phyloP scores from a whole-genome alignment of 805 yeast species.

The Tetrapisispora nanseiensis region DNA sequence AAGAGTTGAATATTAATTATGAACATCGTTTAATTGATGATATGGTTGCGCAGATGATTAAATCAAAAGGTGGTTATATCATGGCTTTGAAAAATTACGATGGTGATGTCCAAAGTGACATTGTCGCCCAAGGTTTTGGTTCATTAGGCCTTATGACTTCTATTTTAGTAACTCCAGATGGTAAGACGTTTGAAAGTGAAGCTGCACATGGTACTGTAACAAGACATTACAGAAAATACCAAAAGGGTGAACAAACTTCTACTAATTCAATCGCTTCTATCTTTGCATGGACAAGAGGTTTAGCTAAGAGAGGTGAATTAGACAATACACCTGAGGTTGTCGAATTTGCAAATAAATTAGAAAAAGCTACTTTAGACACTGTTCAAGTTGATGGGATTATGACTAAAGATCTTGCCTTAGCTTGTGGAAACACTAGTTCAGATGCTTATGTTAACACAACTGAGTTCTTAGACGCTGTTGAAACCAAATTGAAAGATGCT shows the following conservation, averaged over 20 bases:
- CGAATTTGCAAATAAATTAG: conserved; percentile 54
- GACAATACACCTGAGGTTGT: conserved; percentile 65
- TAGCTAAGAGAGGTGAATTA: conserved; percentile 70
- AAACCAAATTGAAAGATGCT: conserved; percentile 39
- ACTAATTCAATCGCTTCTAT: conserved; percentile 81
- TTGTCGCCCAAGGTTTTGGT: conserved; percentile 82
- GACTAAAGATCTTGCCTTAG: conserved; percentile 77
- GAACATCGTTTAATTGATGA: conserved; percentile 80
- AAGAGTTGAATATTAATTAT: conserved; percentile 52
- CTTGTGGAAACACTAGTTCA: conserved; percentile 54
- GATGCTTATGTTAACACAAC: conserved; percentile 59
- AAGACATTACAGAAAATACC: conserved; percentile 75
- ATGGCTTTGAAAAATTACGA: conserved; percentile 78
- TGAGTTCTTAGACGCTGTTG: conserved; percentile 72
- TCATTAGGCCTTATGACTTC: conserved; percentile 81
- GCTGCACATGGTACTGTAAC: conserved; percentile 88
- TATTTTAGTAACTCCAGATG: conserved; percentile 73
- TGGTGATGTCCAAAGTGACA: conserved; percentile 80
- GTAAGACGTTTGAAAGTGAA: conserved; percentile 75
- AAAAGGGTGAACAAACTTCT: conserved; percentile 73
- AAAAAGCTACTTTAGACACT: conserved; percentile 59
- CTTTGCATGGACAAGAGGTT: conserved; percentile 81
- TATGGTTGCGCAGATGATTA: conserved; percentile 84
- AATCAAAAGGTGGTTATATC: conserved; percentile 73
- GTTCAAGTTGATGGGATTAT: conserved; percentile 66